A percentile compares a stretch with the other conserved stretches of the same genome.
Evolutionary conservation across 1,139 yeast genomes (phyloP).

Genomic region (Blastobotrys capitulatus): DNA sequence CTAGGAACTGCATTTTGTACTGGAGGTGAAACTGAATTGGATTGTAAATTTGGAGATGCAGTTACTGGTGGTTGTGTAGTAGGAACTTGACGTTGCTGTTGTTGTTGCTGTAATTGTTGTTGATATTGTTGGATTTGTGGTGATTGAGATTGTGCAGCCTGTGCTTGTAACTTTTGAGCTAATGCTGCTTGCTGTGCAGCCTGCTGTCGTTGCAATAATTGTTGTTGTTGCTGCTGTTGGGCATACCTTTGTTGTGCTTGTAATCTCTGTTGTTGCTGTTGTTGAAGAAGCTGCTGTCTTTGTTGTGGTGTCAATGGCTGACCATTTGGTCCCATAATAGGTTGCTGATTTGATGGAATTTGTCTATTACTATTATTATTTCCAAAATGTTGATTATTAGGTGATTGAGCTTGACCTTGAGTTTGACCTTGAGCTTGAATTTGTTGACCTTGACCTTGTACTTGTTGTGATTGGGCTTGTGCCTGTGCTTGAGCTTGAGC

Average conservation of each 20-base stretch:
- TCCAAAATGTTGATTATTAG: neutral
- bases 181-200: slow-evolving; percentile 7
- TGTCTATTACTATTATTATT: neutral
- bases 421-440: neutral
- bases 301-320: neutral
- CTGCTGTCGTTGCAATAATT: slow-evolving; percentile 9
- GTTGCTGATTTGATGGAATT: neutral
- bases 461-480: neutral
- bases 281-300: neutral
- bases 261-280: neutral
- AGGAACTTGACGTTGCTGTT: neutral
- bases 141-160: neutral
- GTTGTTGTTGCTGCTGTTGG: slow-evolving; percentile 4
- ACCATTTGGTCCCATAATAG: neutral
- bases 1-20: neutral
- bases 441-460: neutral
- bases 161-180: slow-evolving; percentile 6
- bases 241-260: neutral
- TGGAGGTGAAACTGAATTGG: neutral
- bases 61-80: neutral
- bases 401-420: neutral
- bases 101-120: neutral
- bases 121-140: neutral
- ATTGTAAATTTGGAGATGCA: neutral
- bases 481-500: neutral